Percentiles rank a stretch among this genome's conserved stretches.
Evolutionary conservation across 306 rosid species (phyloP).

Genomic region (Gynostemma pentaphyllum): DNA sequence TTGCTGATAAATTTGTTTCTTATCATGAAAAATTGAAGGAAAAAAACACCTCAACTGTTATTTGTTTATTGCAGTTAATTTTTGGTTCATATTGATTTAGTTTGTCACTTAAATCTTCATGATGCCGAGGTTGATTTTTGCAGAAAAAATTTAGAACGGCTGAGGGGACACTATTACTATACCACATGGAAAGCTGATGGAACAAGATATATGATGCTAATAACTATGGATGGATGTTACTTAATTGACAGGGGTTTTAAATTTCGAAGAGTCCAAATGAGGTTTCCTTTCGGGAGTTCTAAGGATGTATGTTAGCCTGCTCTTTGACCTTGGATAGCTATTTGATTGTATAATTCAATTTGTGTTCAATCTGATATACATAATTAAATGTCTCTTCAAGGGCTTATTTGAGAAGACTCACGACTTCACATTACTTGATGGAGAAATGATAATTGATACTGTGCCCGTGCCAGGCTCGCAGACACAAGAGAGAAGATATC

Average conservation of each 20-base stretch:
- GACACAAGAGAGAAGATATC: constrained; percentile 93
- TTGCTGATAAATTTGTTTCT: not conserved
- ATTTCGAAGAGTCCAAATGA: constrained; percentile 92
- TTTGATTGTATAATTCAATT: not conserved
- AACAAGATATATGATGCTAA: constrained; percentile 94
- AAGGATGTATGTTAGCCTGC: constrained; percentile 44
- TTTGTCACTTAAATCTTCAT: not conserved
- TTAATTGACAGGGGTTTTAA: constrained; percentile 76
- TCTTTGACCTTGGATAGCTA: constrained; percentile 8
- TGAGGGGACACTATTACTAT: constrained; percentile 87
- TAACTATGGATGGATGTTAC: constrained; percentile 86
- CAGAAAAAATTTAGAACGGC: constrained; percentile 81
- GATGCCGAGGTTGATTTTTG: constrained; percentile 14
- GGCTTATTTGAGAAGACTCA: constrained; percentile 59
- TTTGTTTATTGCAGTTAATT: not conserved
- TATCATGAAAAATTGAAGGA: not conserved
- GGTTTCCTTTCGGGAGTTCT: constrained; percentile 75
- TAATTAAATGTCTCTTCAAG: constrained; percentile 28
- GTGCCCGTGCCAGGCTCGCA: constrained; percentile 73
- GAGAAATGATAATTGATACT: constrained; percentile 91
- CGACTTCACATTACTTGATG: constrained; percentile 82
- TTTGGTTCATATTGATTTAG: not conserved
- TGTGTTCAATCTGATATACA: constrained; percentile 24
- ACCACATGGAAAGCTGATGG: constrained; percentile 99
- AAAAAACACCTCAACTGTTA: not conserved